Evolutionary conservation across 1,139 yeast species (phyloP).

Genomic region (Saccharomyces hybrid): DNA sequence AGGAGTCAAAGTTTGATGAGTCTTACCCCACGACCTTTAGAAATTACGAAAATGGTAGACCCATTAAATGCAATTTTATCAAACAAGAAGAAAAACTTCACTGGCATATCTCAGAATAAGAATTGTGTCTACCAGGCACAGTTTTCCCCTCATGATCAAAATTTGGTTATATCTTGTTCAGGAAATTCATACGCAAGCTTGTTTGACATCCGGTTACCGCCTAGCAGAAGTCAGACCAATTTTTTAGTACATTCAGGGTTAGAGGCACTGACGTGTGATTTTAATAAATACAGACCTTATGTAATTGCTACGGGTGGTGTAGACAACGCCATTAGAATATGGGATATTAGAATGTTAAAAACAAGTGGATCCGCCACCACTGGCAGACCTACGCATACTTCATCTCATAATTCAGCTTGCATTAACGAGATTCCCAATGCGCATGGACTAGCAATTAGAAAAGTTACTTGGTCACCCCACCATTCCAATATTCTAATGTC

Average conservation of each 20-base stretch:
- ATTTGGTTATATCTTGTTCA: constrained; percentile 62
- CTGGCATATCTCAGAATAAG: constrained; percentile 17
- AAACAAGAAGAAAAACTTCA: constrained; percentile 13
- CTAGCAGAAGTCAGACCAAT: constrained; percentile 49
- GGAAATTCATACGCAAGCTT: constrained; percentile 72
- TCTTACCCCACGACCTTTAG: constrained; percentile 36
- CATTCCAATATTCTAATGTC: constrained; percentile 60
- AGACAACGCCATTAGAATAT: constrained; percentile 70
- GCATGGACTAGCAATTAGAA: constrained; percentile 82
- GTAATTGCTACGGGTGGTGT: constrained; percentile 85
- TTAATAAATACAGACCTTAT: constrained; percentile 79
- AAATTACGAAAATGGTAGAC: constrained; percentile 9
- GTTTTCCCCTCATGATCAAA: constrained; percentile 81
- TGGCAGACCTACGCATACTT: constrained; percentile 33
- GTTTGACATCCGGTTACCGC: constrained; percentile 76
- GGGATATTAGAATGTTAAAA: constrained; percentile 77
- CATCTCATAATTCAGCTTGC: constrained; percentile 23
- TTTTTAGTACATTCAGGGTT: constrained; percentile 70
- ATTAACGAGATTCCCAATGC: constrained; percentile 62
- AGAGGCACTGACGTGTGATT: constrained; percentile 75
- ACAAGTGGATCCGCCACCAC: constrained; percentile 42
- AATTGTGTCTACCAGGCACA: constrained; percentile 71
- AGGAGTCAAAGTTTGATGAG: constrained; percentile 56
- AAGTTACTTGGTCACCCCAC: constrained; percentile 87
- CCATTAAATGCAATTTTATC: constrained; percentile 2